Base-by-base conservation (phyloP, 768 basidiomycete species). In the Lactarius indigo region DNA sequence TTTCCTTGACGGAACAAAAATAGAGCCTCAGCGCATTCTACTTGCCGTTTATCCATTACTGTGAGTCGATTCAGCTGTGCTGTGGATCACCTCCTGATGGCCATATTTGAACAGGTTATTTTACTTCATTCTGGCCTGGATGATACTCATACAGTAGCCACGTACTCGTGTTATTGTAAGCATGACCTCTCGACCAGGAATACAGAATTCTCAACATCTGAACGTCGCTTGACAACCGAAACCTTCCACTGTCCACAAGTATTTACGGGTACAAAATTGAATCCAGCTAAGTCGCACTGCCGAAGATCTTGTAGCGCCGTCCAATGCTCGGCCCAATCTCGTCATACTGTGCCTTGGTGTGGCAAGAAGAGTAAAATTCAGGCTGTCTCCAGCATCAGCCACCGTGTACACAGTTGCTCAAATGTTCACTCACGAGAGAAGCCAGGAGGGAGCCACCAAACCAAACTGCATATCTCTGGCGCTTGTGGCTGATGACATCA, bases 401-500 rank as follows among this genome's bases (percentile, higher is more conserved):
- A 33, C 31, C 20, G 20, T 18, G 52, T 10, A 23, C 20, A 17
- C 30, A 10, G 63, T 57, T 28, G 26, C 57, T 30, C 10, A 39
- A 35, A n/a, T 39, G 20, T 31, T 23, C 13, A 81, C 87, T 78
- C 70, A 96, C 94, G 72, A 96, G 83, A 61, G 94, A 95, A 6
- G 96, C 97, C 68, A 98, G 84, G 41, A 98, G 83, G 8, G 92
- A 95, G 31, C 97, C 97, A 73, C 97, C 97, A 73, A 92, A 98
- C 97, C 97, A 99, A 35, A 98, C 97, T 23, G 97, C 97, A 69
- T 93, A 91, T 69, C 90, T 91, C 81, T 98, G 96, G 65, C 94
- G 89, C 80, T 98, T 98, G 84, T 99, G 97, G 10, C 91, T 92
- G 74, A 98, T 97, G 73, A 99, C 96, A 68, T 99, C 96, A 69